Evolutionary conservation across 2,329 filamentous ascomycete genomes (phyloP), one percentile per base, ranked within the genome.

Genomic region (Calonectria honghensis): DNA sequence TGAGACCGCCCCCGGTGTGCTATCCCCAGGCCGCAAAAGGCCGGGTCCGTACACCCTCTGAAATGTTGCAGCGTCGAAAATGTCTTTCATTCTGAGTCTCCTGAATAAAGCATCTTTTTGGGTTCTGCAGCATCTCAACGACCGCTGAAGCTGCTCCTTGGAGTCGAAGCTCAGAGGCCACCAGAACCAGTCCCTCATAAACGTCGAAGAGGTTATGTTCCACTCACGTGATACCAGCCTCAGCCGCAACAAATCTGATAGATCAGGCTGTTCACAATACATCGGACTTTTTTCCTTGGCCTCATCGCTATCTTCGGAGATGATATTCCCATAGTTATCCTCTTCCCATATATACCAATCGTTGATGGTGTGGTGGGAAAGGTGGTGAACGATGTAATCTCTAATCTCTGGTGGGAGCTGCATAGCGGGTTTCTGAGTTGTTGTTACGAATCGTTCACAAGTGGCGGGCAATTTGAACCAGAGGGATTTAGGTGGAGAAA

Each of bases 151-250:
- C 20, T 29, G n/a, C 4, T 10, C 6, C 45, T 24, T 13, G 1
- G 6, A 50, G 10, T 37, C 18, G n/a, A 65, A 65, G 10, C 41
- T 32, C 18, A 70, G 5, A 16, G 57, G 27, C 41, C 37, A 64
- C 57, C 32, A 65, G 20, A 14, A 35, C 18, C 41, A 35, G 1
- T 54, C 7, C 1, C 27, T 24, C 14, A 70, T 57, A 16, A 70
- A 35, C 4, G 9, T 10, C 5, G 68, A 64, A 18, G 57, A 32
- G 3, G 57, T 32, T 35, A 18, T 9, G 24, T 70, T 24, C 68
- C 57, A 70, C 11, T 29, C 68, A 5, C 18, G 32, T 4, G 57
- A 70, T 20, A 70, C 57, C 13, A 54, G 57, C 2, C 68, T 31
- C 2, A 70, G 24, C 2, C 10, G 35, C 2, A 69, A 14, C 45